These are phyloP conservation scores for Centaurea solstitialis DNA, from an alignment of 129 eudicot species.

Conservation along the genomic window DNA sequence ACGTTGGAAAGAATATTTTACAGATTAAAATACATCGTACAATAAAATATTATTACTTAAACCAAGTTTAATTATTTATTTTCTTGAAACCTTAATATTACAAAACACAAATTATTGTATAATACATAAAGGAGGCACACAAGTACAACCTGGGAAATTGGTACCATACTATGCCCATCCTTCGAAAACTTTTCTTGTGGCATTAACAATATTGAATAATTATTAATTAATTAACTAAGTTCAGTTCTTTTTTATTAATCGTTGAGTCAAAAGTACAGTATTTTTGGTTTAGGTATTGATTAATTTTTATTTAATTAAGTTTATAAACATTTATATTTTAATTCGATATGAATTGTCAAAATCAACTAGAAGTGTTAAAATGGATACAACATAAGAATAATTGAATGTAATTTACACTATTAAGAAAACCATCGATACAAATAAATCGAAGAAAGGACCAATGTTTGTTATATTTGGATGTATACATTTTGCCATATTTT, in stretches of 20 bases:
- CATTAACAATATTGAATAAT: neutral
- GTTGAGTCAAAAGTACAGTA: neutral
- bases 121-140: neutral
- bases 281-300: neutral
- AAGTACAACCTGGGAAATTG: neutral
- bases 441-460: no score
- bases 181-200: neutral
- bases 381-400: neutral
- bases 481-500: no score
- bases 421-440: no score
- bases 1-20: neutral
- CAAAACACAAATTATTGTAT: neutral
- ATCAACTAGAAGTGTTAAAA: no score
- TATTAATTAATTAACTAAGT: no score
- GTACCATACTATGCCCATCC: neutral
- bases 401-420: no score
- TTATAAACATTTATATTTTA: no score
- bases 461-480: no score
- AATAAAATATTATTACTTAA: neutral
- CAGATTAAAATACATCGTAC: neutral
- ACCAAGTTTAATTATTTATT: neutral
- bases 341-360: neutral
- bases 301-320: neutral
- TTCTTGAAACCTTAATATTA: neutral
- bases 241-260: no score